Percentiles rank a stretch among this genome's conserved stretches.
Evolutionary conservation across 257 asterid species (phyloP).

Genomic region (Scutellaria minor): DNA sequence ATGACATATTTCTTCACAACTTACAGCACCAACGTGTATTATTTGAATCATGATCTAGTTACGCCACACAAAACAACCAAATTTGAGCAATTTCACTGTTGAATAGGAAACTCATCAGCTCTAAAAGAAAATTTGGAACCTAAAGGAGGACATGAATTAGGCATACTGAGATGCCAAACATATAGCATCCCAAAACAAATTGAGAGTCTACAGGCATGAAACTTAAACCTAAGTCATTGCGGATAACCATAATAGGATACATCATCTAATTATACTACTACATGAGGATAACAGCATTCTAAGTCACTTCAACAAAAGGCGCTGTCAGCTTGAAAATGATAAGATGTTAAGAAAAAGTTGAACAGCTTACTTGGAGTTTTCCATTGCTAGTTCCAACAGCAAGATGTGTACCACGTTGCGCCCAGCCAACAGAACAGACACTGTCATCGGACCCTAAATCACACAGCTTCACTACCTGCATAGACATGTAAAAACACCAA

Average conservation of each 20-base stretch:
- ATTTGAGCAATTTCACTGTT: background rate
- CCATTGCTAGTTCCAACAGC: slow-evolving; percentile 97
- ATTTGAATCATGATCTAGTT: background rate
- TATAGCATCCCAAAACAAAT: background rate
- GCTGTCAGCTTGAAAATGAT: background rate
- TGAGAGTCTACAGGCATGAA: background rate
- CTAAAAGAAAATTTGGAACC: background rate
- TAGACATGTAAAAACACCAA: slow-evolving; percentile 4
- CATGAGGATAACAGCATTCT: background rate
- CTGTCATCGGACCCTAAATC: slow-evolving; percentile 83
- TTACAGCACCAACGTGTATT: background rate
- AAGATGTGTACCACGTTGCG: slow-evolving; percentile 86
- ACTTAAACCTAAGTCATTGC: background rate
- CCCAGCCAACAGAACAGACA: slow-evolving; percentile 97
- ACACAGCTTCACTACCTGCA: slow-evolving; percentile 91
- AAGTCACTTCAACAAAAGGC: background rate
- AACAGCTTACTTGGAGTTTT: slow-evolving; percentile 70
- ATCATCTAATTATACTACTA: background rate
- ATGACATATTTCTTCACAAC: background rate
- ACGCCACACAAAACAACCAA: background rate
- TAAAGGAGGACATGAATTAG: background rate
- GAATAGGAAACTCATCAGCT: background rate
- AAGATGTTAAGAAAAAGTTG: background rate
- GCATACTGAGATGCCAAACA: background rate
- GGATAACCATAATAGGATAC: background rate